phyloP scores from a whole-genome alignment of 805 yeast genomes.

The Metschnikowia gelsemii region DNA sequence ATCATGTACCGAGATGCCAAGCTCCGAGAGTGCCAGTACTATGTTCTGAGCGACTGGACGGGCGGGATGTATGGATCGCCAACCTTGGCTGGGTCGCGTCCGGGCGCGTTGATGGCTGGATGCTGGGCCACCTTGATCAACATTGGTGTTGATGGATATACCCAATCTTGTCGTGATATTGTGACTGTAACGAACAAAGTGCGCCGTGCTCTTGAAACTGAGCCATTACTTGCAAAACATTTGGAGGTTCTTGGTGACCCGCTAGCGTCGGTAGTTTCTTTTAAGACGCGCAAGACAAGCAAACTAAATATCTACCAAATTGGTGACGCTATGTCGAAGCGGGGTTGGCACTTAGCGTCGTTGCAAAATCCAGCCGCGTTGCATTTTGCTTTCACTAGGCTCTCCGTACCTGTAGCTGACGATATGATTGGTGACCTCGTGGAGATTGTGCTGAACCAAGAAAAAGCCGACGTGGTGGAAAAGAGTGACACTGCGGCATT shows the following conservation, averaged over 20 bases:
- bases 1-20: conserved; percentile 78
- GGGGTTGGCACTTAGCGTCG: conserved; percentile 88
- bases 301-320: conserved; percentile 67
- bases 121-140: conserved; percentile 93
- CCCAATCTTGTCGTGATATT: conserved; percentile 61
- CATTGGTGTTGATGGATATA: conserved; percentile 84
- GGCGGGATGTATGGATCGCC: conserved; percentile 98
- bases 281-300: conserved; percentile 46
- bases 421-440: conserved; percentile 56
- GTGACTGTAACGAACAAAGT: conserved; percentile 62
- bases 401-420: conserved; percentile 61
- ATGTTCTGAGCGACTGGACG: conserved; percentile 77
- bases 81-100: conserved; percentile 93
- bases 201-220: conserved; percentile 44
- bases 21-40: conserved; percentile 80
- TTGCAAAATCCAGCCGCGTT: conserved; percentile 89
- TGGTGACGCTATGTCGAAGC: conserved; percentile 63
- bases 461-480: conserved; percentile 25
- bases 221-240: conserved; percentile 48
- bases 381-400: conserved; percentile 82
- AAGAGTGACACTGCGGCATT: conserved; percentile 75
- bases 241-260: conserved; percentile 85
- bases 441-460: conserved; percentile 43
- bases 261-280: conserved; percentile 74
- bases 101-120: conserved; percentile 96